phyloP scores from a whole-genome alignment of 2,329 filamentous ascomycete species.

The Cadophora luteo-olivacea region DNA sequence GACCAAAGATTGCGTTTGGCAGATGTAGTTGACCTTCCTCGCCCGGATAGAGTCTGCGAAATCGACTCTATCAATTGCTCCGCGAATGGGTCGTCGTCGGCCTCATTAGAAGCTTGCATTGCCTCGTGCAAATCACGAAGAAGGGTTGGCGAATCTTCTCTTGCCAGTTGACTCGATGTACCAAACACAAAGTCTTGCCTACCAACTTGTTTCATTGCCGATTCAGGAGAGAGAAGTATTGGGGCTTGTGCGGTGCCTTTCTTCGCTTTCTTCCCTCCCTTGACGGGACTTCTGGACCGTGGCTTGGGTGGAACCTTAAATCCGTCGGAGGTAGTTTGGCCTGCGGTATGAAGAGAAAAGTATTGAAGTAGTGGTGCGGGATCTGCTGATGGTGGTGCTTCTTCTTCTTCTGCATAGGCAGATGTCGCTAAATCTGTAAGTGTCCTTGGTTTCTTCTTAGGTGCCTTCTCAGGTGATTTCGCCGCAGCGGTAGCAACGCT shows the following conservation, averaged over 20 bases:
- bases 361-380: slow-evolving; percentile 54
- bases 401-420: slow-evolving; percentile 58
- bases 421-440: slow-evolving; percentile 81
- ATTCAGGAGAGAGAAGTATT: slow-evolving; percentile 69
- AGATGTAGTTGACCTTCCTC: slow-evolving; percentile 19
- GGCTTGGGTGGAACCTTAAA: slow-evolving; percentile 39
- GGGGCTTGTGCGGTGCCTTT: slow-evolving; percentile 48
- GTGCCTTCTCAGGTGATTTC: slow-evolving; percentile 53
- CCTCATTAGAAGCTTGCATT: slow-evolving; percentile 62
- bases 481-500: slow-evolving; percentile 40
- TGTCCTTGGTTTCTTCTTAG: slow-evolving; percentile 75
- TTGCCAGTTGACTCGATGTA: slow-evolving; percentile 81
- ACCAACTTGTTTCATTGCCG: slow-evolving; percentile 69
- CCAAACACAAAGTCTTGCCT: slow-evolving; percentile 84
- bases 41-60: slow-evolving; percentile 13
- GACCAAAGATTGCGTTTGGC: slow-evolving; percentile 65
- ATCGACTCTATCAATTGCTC: slow-evolving; percentile 38
- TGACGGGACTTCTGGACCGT: slow-evolving; percentile 37
- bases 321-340: slow-evolving; percentile 23
- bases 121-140: slow-evolving; percentile 67
- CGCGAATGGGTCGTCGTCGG: slow-evolving; percentile 49
- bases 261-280: slow-evolving; percentile 48
- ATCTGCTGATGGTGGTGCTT: slow-evolving; percentile 35
- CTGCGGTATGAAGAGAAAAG: slow-evolving; percentile 44
- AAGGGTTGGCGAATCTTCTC: slow-evolving; percentile 73